phyloP scores from a whole-genome alignment of 2,329 filamentous ascomycete species.

The Aspergillus aculeatus region DNA sequence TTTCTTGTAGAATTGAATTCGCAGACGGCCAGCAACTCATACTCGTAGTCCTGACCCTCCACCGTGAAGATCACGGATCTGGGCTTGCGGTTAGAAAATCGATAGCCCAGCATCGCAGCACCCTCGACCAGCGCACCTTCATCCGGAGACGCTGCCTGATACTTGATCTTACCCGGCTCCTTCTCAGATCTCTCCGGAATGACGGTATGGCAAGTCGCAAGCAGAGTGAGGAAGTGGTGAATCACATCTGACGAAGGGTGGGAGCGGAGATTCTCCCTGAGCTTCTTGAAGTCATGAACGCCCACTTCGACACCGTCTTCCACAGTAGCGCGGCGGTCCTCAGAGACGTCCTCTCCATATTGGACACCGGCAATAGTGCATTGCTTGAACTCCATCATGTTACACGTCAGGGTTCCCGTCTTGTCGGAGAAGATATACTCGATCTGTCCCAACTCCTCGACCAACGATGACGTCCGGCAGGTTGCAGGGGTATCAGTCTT shows the following conservation, averaged over 20 bases:
- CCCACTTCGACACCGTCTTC: conserved; percentile 75
- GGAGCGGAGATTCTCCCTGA: conserved; percentile 66
- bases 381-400: conserved; percentile 98
- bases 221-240: conserved; percentile 80
- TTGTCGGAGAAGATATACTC: conserved; percentile 99
- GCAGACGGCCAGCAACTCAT: conserved; percentile 91
- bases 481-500: conserved; percentile 93
- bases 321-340: conserved; percentile 79
- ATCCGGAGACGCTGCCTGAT: conserved; percentile 95
- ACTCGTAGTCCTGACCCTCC: conserved; percentile 71
- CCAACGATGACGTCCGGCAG: conserved; percentile 91
- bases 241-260: conserved; percentile 62
- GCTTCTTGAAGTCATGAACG: conserved; percentile 77
- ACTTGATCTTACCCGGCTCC: conserved; percentile 80
- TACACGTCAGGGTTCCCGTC: conserved; percentile 95
- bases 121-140: conserved; percentile 96
- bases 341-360: conserved; percentile 87
- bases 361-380: conserved; percentile 90
- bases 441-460: conserved; percentile 96
- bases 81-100: conserved; percentile 86
- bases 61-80: conserved; percentile 80
- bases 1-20: conserved; percentile 98
- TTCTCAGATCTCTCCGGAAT: conserved; percentile 86
- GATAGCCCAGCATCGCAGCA: conserved; percentile 80
- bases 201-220: conserved; percentile 93